Percentiles rank a stretch among this genome's conserved stretches.
Conservation (phyloP, 139 green algal genomes). For the Spirogloea muscicola region DNA sequence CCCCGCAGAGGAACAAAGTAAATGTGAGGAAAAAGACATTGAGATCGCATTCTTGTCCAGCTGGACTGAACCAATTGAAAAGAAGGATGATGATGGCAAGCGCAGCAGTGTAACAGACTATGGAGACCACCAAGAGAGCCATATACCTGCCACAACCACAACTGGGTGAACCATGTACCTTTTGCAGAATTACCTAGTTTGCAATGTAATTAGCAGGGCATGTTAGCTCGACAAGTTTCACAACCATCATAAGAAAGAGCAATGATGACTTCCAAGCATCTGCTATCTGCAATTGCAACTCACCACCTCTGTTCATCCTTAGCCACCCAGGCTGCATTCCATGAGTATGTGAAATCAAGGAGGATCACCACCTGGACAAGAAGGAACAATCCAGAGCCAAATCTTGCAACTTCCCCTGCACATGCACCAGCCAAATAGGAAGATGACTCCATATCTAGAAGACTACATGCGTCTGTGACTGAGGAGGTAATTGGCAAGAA, state of each 20-base stretch:
- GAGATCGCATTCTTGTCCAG: constrained; percentile 69
- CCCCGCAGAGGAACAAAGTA: constrained; percentile 66
- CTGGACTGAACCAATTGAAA: constrained; percentile 84
- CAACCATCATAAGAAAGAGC: too few relatives aligned
- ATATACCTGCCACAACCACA: constrained; percentile 42
- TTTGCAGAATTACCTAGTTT: too few relatives aligned
- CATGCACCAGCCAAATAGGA: too few relatives aligned
- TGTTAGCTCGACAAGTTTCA: too few relatives aligned
- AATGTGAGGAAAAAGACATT: constrained; percentile 84
- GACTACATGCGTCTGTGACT: too few relatives aligned
- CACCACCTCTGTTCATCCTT: constrained; percentile 77
- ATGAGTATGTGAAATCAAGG: constrained; percentile 84
- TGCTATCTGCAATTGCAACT: too few relatives aligned
- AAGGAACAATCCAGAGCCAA: constrained; percentile 86
- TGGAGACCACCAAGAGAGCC: constrained; percentile 73
- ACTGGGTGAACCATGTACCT: too few relatives aligned
- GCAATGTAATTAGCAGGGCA: too few relatives aligned
- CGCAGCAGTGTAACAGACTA: constrained; percentile 56
- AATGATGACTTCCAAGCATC: too few relatives aligned
- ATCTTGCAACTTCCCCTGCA: constrained; percentile 67
- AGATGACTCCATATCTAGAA: too few relatives aligned
- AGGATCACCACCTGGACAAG: constrained; percentile 93
- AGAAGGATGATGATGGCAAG: constrained; percentile 66
- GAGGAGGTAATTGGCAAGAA: too few relatives aligned
- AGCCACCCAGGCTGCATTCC: constrained; percentile 88